These are phyloP conservation scores for Prunus salicina DNA, from an alignment of 306 rosid species.

Conservation along the genomic window DNA sequence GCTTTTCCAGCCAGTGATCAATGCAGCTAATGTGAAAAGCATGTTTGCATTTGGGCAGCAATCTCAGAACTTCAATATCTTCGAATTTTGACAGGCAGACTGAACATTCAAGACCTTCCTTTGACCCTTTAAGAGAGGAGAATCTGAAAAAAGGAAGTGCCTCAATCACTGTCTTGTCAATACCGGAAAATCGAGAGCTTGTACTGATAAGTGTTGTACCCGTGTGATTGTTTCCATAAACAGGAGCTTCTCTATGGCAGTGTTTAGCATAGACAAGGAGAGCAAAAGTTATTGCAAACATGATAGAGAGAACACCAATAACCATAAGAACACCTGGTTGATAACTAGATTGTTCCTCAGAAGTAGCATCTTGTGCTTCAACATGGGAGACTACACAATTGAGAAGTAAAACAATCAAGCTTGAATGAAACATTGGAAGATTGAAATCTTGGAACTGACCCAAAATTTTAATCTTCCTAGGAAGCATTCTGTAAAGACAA, in stretches of 20 bases:
- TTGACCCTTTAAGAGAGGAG: conserved; percentile 81
- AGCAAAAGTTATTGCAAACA: conserved; percentile 57
- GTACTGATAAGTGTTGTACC: conserved; percentile 29
- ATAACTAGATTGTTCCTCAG: conserved; percentile 34
- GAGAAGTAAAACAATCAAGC: conserved; percentile 33
- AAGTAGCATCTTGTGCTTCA: conserved; percentile 35
- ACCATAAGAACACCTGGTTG: conserved; percentile 66
- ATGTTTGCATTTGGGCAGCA: conserved; percentile 87
- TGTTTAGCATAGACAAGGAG: conserved; percentile 67
- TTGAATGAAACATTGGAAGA: conserved; percentile 36
- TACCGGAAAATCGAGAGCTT: conserved; percentile 72
- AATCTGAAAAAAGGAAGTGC: conserved; percentile 91
- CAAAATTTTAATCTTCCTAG: conserved; percentile 16
- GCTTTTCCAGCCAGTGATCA: conserved; percentile 90
- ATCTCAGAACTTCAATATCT: conserved; percentile 71
- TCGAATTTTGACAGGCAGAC: conserved; percentile 84
- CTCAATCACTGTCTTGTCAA: conserved; percentile 73
- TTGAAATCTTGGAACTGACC: neutral
- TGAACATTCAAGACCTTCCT: conserved; percentile 86
- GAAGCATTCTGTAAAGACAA: conserved; percentile 24
- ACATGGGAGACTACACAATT: conserved; percentile 34
- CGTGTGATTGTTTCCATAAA: conserved; percentile 16
- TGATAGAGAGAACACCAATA: conserved; percentile 47
- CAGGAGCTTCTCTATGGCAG: conserved; percentile 39
- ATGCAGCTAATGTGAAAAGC: conserved; percentile 89